phyloP scores from a whole-genome alignment of 75 land plant genomes.

The Adiantum capillusveneris region DNA sequence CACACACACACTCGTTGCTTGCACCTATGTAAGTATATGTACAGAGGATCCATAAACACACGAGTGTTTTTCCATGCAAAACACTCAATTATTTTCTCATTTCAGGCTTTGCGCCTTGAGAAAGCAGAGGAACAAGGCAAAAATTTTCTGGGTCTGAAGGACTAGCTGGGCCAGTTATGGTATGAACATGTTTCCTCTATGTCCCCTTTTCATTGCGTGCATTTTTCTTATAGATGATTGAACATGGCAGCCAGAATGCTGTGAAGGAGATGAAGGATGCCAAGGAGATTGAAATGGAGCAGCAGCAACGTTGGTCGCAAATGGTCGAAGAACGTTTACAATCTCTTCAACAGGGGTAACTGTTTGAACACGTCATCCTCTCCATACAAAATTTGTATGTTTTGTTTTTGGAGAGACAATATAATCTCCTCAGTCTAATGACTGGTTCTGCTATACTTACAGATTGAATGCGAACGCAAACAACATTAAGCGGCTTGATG shows the following conservation, averaged over 20 bases:
- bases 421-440: too few species aligned
- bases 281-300: constrained; percentile 10
- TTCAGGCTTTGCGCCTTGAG: constrained; percentile 20
- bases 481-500: not conserved
- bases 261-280: constrained; percentile 6
- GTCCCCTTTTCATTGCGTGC: too few species aligned
- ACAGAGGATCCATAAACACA: not conserved
- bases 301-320: constrained; percentile 12
- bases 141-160: constrained; percentile 12
- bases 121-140: constrained; percentile 31
- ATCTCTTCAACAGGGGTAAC: constrained; percentile 8
- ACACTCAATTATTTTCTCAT: not conserved
- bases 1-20: not conserved
- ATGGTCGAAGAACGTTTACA: constrained; percentile 11
- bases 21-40: not conserved
- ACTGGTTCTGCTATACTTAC: not conserved
- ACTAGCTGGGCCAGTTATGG: constrained; percentile 14
- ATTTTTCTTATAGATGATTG: too few species aligned
- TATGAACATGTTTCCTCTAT: not conserved
- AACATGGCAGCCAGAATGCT: constrained; percentile 17
- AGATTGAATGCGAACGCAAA: constrained; percentile 9
- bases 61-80: not conserved
- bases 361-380: not conserved
- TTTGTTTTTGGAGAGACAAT: not conserved
- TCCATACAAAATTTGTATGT: not conserved